phyloP scores from a whole-genome alignment of 495 filamentous ascomycete genomes.

The Neurospora cerealis region DNA sequence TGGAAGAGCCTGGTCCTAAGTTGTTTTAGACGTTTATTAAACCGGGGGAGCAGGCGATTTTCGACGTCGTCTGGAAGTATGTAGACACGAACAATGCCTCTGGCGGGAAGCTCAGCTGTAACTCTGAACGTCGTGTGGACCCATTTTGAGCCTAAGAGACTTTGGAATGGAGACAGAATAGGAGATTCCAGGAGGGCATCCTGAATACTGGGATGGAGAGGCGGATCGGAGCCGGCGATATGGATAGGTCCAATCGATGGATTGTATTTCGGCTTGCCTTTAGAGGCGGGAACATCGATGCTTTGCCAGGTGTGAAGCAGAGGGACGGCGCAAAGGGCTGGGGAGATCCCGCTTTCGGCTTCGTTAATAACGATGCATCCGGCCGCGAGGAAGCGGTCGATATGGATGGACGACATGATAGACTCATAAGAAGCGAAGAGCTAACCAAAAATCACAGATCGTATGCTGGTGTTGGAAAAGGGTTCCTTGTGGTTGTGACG shows the following conservation, averaged over 20 bases:
- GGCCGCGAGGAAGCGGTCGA: slow-evolving; percentile 21
- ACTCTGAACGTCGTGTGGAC: slow-evolving; percentile 30
- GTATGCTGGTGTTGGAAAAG: background rate
- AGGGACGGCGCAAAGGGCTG: slow-evolving; percentile 1
- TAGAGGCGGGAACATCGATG: slow-evolving; percentile 5
- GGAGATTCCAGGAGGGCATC: slow-evolving; percentile 18
- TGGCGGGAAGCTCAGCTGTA: slow-evolving; percentile 4
- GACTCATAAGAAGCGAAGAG: background rate
- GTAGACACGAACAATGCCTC: slow-evolving; percentile 46
- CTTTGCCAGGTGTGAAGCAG: slow-evolving; percentile 12
- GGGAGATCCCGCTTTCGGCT: background rate
- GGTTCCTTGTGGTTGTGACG: background rate
- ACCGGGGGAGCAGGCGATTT: slow-evolving; percentile 35
- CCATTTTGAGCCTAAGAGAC: slow-evolving; percentile 27
- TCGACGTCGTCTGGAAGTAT: slow-evolving; percentile 58
- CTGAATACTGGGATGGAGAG: slow-evolving; percentile 20
- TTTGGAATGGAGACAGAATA: slow-evolving; percentile 19
- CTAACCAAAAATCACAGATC: background rate
- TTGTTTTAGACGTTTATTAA: slow-evolving; percentile 31
- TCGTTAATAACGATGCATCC: slow-evolving; percentile 25
- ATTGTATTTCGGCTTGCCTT: background rate
- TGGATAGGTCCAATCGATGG: background rate
- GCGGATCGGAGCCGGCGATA: background rate
- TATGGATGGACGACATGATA: background rate
- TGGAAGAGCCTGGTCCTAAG: slow-evolving; percentile 42